phyloP scores from a whole-genome alignment of 2,329 filamentous ascomycete genomes.

The Akanthomyces dipterigenus region DNA sequence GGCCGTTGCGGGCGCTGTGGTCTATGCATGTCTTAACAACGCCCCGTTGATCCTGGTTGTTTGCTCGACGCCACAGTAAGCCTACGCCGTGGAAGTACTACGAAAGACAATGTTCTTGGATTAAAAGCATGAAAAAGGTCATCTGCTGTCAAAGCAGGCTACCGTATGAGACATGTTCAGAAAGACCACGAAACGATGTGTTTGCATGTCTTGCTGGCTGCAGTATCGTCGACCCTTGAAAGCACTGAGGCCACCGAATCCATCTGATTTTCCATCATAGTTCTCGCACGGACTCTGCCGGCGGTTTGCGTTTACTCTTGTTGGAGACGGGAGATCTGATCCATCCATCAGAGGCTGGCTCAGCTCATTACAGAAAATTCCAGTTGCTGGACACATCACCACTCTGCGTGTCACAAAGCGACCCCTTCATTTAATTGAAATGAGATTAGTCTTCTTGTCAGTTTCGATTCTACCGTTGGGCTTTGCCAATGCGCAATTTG shows the following conservation, averaged over 20 bases:
- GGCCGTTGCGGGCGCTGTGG: not conserved
- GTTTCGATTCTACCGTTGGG: not conserved
- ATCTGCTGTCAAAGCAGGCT: not conserved
- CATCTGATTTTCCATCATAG: too few relatives aligned
- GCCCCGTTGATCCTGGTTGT: not conserved
- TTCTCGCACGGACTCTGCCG: not conserved
- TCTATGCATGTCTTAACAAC: not conserved
- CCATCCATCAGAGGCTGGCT: not conserved
- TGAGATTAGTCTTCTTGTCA: not conserved
- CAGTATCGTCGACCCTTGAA: not conserved
- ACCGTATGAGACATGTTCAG: not conserved
- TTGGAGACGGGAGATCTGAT: not conserved
- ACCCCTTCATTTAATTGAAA: not conserved
- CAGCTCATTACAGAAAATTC: not conserved
- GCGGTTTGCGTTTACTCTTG: not conserved
- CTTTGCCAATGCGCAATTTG: constrained; percentile 32
- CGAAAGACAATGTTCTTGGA: not conserved
- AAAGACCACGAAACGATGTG: not conserved
- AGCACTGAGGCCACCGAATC: too few relatives aligned
- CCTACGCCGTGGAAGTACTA: not conserved
- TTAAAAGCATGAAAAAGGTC: not conserved
- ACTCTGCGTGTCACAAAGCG: not conserved
- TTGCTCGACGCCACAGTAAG: not conserved
- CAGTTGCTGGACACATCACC: not conserved
- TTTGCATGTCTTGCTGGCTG: not conserved